phyloP scores from a whole-genome alignment of 331 rosid genomes.

The Saraca asoca region DNA sequence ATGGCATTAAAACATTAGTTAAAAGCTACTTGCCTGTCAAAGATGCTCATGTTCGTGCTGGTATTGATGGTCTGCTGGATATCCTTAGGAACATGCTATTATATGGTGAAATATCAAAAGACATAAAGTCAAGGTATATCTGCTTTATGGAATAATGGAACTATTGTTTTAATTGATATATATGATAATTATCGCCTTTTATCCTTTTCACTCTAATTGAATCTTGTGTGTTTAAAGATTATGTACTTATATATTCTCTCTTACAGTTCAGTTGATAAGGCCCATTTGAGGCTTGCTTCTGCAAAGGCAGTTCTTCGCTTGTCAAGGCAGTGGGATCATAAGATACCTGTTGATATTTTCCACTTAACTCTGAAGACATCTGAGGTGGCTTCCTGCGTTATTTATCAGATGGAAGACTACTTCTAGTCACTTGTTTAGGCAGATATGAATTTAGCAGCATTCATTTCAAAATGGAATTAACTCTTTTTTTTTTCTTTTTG shows the following conservation, averaged over 20 bases:
- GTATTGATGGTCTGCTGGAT: slow-evolving; percentile 66
- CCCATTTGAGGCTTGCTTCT: slow-evolving; percentile 86
- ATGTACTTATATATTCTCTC: slow-evolving; percentile 34
- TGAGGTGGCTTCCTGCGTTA: slow-evolving; percentile 54
- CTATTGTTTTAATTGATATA: background rate
- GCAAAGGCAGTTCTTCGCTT: slow-evolving; percentile 89
- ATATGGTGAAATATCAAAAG: slow-evolving; percentile 87
- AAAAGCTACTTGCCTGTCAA: slow-evolving; percentile 90
- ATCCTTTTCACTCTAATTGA: slow-evolving; percentile 7
- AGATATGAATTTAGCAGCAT: slow-evolving; percentile 22
- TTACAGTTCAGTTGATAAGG: slow-evolving; percentile 91
- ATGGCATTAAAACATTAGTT: slow-evolving; percentile 85
- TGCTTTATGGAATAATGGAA: slow-evolving; percentile 26
- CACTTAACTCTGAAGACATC: slow-evolving; percentile 80
- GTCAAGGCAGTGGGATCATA: slow-evolving; percentile 91
- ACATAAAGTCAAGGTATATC: slow-evolving; percentile 74
- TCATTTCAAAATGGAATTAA: slow-evolving; percentile 33
- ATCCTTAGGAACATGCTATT: slow-evolving; percentile 73
- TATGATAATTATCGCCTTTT: slow-evolving; percentile 12
- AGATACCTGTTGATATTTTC: slow-evolving; percentile 74
- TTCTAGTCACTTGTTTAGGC: slow-evolving; percentile 14
- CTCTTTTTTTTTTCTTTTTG: slow-evolving; percentile 37
- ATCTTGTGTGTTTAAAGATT: slow-evolving; percentile 36
- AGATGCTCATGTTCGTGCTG: slow-evolving; percentile 85
- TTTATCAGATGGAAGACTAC: slow-evolving; percentile 16